Conservation (phyloP, 441 rosid genomes). For the Hypseocharis bilobata region DNA sequence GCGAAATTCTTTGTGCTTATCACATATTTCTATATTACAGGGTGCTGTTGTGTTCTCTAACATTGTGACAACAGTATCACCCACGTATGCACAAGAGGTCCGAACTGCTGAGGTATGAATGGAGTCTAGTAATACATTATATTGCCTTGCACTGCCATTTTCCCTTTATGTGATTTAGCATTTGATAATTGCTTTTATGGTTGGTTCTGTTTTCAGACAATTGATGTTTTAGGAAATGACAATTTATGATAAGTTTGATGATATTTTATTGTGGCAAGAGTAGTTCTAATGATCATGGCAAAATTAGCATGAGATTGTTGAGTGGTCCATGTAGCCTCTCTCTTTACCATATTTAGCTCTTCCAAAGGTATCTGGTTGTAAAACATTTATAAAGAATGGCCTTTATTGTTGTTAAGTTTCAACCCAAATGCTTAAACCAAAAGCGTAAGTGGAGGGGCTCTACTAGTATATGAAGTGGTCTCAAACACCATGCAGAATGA, state of each 20-base stretch:
- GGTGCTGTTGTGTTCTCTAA: conserved; percentile 94
- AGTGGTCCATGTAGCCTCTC: background rate
- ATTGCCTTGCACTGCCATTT: background rate
- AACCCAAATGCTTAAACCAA: too few species aligned
- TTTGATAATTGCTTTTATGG: background rate
- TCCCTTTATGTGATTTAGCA: background rate
- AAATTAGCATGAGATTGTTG: background rate
- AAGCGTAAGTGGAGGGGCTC: too few species aligned
- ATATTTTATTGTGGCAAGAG: too few species aligned
- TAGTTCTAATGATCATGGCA: background rate
- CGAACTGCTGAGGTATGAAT: conserved; percentile 70
- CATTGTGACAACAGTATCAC: conserved; percentile 91
- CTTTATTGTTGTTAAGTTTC: too few species aligned
- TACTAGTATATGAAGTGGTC: too few species aligned
- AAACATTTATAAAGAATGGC: too few species aligned
- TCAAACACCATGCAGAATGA: too few species aligned
- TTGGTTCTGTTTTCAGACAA: background rate
- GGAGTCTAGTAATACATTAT: conserved; percentile 5
- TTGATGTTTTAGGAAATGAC: background rate
- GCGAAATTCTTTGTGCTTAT: conserved; percentile 8
- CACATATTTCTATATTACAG: conserved; percentile 35
- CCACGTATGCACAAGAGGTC: conserved; percentile 90
- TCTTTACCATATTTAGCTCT: background rate
- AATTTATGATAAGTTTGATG: background rate
- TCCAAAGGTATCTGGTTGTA: too few species aligned